Base-by-base conservation (phyloP, 192 early-diverging fungal species). In the Rhizophagus prolifer region DNA sequence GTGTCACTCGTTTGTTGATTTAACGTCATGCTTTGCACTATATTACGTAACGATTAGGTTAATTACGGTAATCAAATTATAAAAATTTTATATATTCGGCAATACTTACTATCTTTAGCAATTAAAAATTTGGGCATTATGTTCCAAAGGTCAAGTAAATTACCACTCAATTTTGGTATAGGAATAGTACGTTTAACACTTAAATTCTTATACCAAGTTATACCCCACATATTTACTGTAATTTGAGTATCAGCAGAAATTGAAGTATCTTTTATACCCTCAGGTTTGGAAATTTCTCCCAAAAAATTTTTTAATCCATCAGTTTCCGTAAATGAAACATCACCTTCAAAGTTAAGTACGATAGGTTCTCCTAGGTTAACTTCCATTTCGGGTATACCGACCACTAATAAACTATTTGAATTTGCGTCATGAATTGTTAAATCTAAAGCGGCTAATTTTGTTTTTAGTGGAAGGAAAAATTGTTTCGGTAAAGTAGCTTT, bases 401-500 rank as follows among this genome's bases (percentile, higher is more conserved):
- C 12, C 6, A 26, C 25, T 25, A 62, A 62, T 28, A 62, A 12
- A 62, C 13, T 62, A 28, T 26, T 62, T 12, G 9, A 26, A 12
- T 26, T 14, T 28, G 8, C 23, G 23, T 62, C 25, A 28, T 26
- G 61, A 7, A 62, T 14, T 4, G 25, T 26, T 62, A 62, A 62
- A 62, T 62, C n/a, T 62, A 62, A 26, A 26, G 61, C 2, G 8
- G n/a, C 61, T 62, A 62, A 62, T 62, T 62, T 62, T 28, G 61
- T 28, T 26, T 62, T 23, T 13, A 62, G 12, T 12, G 61, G 25
- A 10, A 62, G 13, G 14, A 62, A 62, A 62, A 62, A 62, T 62
- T 62, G 61, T 62, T 62, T 62, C 13, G 61, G 26, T 62, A 62
- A 26, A 62, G 10, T 2, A 10, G 61, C 61, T 19, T 62, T 28